Base-by-base conservation (phyloP, 345 rosid genomes). In the Murraya paniculata region DNA sequence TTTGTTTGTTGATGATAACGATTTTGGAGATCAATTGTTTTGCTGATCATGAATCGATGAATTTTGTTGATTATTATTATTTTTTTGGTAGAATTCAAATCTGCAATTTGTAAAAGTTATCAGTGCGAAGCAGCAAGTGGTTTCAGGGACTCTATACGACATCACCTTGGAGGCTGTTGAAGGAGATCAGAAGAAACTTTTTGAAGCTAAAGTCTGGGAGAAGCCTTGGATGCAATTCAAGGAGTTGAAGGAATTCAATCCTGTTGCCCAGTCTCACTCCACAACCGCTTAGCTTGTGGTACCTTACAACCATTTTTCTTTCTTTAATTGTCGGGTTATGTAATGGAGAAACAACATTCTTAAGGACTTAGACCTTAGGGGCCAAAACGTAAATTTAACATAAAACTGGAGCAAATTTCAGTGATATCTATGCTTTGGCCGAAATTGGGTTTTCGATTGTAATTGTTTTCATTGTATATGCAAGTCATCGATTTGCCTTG, bases 201-300 rank as follows among this genome's bases (percentile, higher is more conserved):
- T 89, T 72, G 93, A 93, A 86, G 99, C 97, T 71, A 92, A 95
- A 86, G 87, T 95, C 58, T 88, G 96, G 98, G 97, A 81, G 86
- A 93, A 95, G 85, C 90, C 90, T 25, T 95, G 99, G 99, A 25
- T 83, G 86, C 81, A 95, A 48, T 93, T 91, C 84, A 93, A 89
- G 86, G 85, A 92, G 86, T 82, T 93, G 76, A 91, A 92, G 78
- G 91, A 86, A 9, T 95, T 95, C 87, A 89, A 86, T 83, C 89
- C 79, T 36, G 53, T 89, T 48, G 92, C 84, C 19, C 91, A 86
- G 71, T 79, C 86, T 67, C 75, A 87, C 5, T 39, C 81, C 28
- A 59, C 83, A 22, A 1, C 57, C n/a, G 22, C 89, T 56, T 64
- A 33, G 68, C 11, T 7, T 64, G 24, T 33, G 39, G 41, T 64